phyloP scores from a whole-genome alignment of 2,329 filamentous ascomycete species.

The Bipolaris bicolor region DNA sequence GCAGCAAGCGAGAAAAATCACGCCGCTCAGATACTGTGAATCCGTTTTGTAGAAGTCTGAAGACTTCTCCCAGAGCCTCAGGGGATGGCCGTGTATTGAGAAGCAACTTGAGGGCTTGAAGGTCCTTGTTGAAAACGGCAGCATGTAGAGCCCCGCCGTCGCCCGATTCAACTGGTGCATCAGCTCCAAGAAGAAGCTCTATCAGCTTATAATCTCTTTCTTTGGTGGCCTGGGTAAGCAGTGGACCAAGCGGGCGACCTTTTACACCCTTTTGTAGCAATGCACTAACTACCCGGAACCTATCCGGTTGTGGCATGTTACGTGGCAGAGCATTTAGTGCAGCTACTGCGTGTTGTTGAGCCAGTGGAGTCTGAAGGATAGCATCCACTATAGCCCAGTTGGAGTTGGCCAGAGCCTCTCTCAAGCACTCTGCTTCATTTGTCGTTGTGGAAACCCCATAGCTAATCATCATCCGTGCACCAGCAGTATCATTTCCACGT shows the following conservation, averaged over 20 bases:
- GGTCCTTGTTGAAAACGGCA: slow-evolving; percentile 34
- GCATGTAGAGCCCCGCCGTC: slow-evolving; percentile 28
- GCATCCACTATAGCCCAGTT: slow-evolving; percentile 40
- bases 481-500: slow-evolving; percentile 35
- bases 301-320: slow-evolving; percentile 28
- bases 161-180: slow-evolving; percentile 30
- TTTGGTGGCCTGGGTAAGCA: slow-evolving; percentile 38
- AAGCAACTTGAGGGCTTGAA: slow-evolving; percentile 27
- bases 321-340: slow-evolving; percentile 33
- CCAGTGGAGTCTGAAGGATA: slow-evolving; percentile 34
- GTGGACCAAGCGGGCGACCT: slow-evolving; percentile 33
- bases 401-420: slow-evolving; percentile 31
- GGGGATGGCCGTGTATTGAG: slow-evolving; percentile 31
- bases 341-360: slow-evolving; percentile 36
- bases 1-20: slow-evolving; percentile 28
- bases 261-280: slow-evolving; percentile 39
- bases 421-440: slow-evolving; percentile 42
- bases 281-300: slow-evolving; percentile 32
- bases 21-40: slow-evolving; percentile 32
- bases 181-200: slow-evolving; percentile 38
- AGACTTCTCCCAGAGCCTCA: slow-evolving; percentile 28
- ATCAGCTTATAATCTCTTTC: slow-evolving; percentile 37
- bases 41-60: slow-evolving; percentile 30
- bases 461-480: slow-evolving; percentile 41
- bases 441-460: slow-evolving; percentile 38